These are phyloP conservation scores for Penicillium waksmanii DNA, from an alignment of 495 filamentous ascomycete species.

Conservation along the genomic window DNA sequence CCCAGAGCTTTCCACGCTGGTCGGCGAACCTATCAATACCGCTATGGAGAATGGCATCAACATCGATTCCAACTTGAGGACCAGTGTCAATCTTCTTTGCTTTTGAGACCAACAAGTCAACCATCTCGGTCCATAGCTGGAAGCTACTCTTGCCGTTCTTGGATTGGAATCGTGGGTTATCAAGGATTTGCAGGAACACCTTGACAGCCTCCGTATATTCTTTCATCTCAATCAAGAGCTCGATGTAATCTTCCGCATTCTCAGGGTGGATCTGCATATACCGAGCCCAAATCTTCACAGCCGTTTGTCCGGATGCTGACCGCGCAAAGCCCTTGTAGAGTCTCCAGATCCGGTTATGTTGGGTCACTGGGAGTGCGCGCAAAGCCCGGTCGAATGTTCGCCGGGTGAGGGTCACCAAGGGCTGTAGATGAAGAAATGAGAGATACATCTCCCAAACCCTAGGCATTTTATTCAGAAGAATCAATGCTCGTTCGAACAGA, in stretches of 20 bases:
- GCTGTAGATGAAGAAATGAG: conserved; percentile 85
- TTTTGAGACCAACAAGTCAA: conserved; percentile 92
- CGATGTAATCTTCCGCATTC: conserved; percentile 92
- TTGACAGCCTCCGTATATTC: conserved; percentile 91
- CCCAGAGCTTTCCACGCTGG: conserved; percentile 96
- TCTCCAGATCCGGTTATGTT: conserved; percentile 97
- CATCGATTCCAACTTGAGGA: conserved; percentile 79
- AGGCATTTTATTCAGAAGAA: conserved; percentile 99
- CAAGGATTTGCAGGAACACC: conserved; percentile 90
- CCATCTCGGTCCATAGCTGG: conserved; percentile 97
- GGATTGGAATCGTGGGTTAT: conserved; percentile 89
- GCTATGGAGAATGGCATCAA: conserved; percentile 91
- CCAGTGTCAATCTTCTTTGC: conserved; percentile 84
- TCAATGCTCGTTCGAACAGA: conserved; percentile 90
- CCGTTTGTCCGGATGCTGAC: conserved; percentile 88
- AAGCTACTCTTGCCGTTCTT: conserved; percentile 94
- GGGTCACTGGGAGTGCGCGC: conserved; percentile 91
- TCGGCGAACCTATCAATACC: conserved; percentile 92
- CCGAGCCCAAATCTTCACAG: conserved; percentile 89
- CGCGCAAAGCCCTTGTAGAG: conserved; percentile 91
- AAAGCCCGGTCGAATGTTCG: conserved; percentile 93
- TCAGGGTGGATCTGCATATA: conserved; percentile 99
- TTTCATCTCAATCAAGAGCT: conserved; percentile 78
- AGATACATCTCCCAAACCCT: conserved; percentile 99
- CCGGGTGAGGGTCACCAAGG: conserved; percentile 86